Percentiles rank a stretch among this genome's conserved stretches.
Evolutionary conservation across 257 asterid species (phyloP).

Genomic region (Nicotiana noctiflora): DNA sequence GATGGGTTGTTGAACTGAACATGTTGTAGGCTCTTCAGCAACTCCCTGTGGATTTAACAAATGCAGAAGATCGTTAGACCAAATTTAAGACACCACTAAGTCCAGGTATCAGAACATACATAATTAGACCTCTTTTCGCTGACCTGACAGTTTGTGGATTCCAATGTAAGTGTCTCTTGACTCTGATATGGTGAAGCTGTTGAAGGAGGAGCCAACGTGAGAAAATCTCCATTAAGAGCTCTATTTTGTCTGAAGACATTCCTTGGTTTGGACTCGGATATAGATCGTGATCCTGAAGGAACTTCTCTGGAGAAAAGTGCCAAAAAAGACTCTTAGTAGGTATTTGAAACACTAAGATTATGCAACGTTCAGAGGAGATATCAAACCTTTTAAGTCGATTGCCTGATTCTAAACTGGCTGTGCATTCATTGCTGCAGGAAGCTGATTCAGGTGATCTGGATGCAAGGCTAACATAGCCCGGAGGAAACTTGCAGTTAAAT

Average conservation of each 20-base stretch:
- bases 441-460: constrained; percentile 39
- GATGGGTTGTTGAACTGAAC: constrained; percentile 19
- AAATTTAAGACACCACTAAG: background rate
- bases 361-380: background rate
- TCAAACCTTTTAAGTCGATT: constrained; percentile 41
- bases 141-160: constrained; percentile 37
- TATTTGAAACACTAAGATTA: background rate
- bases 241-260: constrained; percentile 22
- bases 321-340: constrained; percentile 13
- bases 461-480: constrained; percentile 12
- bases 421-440: constrained; percentile 36
- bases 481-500: constrained; percentile 30
- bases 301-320: constrained; percentile 35
- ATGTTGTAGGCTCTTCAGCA: constrained; percentile 19
- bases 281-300: constrained; percentile 33
- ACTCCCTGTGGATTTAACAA: constrained; percentile 32
- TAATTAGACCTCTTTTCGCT: constrained; percentile 7
- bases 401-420: constrained; percentile 32
- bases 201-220: constrained; percentile 73
- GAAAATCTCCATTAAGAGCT: constrained; percentile 54
- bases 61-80: background rate
- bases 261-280: constrained; percentile 19
- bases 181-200: constrained; percentile 4
- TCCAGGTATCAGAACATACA: background rate
- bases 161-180: constrained; percentile 20